phyloP scores from a whole-genome alignment of 495 filamentous ascomycete species.

The Xylaria bambusicola region DNA sequence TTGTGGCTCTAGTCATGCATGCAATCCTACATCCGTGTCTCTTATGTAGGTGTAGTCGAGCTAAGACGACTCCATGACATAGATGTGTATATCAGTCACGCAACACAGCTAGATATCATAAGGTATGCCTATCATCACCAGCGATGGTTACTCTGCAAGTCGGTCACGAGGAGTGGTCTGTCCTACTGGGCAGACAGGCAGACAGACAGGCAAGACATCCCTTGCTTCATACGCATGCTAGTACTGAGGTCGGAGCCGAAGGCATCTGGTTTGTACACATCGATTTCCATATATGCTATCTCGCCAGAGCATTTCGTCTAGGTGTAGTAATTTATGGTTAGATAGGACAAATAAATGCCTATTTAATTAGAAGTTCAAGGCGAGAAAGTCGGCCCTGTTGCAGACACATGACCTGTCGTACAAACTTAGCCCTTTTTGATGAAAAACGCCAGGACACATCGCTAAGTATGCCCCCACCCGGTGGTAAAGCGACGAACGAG shows the following conservation, averaged over 20 bases:
- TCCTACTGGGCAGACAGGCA: no score
- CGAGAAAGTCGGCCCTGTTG: no score
- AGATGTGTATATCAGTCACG: not conserved
- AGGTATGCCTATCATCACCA: not conserved
- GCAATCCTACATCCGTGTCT: slow-evolving; percentile 2
- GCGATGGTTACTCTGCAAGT: not conserved
- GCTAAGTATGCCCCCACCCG: not conserved
- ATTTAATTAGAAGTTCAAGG: no score
- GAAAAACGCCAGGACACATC: not conserved
- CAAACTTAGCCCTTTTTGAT: not conserved
- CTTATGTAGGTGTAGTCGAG: not conserved
- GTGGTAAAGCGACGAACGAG: not conserved
- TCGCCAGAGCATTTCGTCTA: not conserved
- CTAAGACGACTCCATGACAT: not conserved
- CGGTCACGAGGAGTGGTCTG: not conserved
- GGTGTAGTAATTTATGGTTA: no score
- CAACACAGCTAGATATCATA: no score
- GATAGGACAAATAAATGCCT: no score
- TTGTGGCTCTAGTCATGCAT: slow-evolving; percentile 6
- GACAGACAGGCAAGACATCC: no score
- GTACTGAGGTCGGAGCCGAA: not conserved
- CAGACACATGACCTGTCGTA: no score
- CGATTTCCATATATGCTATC: not conserved
- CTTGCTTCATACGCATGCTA: not conserved
- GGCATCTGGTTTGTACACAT: not conserved